Base-by-base conservation (phyloP, 371 early-diverging fungal genomes). In the Polyrhizophydium stewartii region DNA sequence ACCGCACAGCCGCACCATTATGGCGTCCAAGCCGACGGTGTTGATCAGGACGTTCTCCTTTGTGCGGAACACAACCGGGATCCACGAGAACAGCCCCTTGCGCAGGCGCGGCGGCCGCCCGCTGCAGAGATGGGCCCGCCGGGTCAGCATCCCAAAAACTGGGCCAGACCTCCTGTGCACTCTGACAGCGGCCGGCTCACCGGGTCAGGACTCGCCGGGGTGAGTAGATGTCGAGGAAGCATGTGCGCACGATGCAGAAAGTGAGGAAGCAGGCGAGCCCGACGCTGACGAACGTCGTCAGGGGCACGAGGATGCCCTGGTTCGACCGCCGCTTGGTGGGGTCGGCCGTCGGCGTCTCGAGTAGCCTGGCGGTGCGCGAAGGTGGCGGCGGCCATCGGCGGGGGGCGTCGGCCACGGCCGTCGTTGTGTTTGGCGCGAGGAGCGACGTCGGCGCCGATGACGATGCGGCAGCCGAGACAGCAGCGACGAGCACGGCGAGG, bases 21-120 rank as follows among this genome's bases (percentile, higher is more conserved):
- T 72, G 16, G 70, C 74, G 59, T 75, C 76, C 30, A 79, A 45
- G 16, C 76, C 76, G 13, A 79, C 79, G 2, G 74, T 77, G 45
- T 57, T 55, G 25, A 79, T 55, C 19, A 79, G 38, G 38, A 75
- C 60, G 16, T 65, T 10, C 58, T 79, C 76, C 19, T 63, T 57
- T 27, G 70, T 65, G 1, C 56, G 9, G 56, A 60, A 71, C 24
- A 76, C 66, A n/a, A 58, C 58, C 22, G 64, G 59, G 5, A 76
- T 56, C 79, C 79, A 79, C 5, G 63, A 35, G n/a, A 79, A 51
- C 7, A 71, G 59, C 2, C 75, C 70, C n/a, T 57, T 51, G 3
- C 71, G 69, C 5, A 79, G 57, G 31, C 55, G 55, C 12, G 79
- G 79, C 5, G 79, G 79, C 16, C 74, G 64, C 12, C 75, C 74